A percentile compares a stretch with the other conserved stretches of the same genome.
Conservation (phyloP, 345 rosid genomes). For the Stellera chamaejasme region DNA sequence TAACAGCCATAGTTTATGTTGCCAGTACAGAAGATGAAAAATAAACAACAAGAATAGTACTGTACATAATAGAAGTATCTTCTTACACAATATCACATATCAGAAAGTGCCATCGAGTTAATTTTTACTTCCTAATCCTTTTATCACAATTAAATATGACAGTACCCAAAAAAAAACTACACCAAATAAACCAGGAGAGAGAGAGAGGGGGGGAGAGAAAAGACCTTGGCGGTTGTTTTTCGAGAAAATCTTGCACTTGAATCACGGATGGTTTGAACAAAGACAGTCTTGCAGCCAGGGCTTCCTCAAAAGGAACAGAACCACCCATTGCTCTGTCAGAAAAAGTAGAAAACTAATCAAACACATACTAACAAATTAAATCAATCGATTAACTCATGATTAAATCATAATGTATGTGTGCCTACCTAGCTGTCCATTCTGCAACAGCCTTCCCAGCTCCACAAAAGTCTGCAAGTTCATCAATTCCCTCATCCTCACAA, state of each 20-base stretch:
- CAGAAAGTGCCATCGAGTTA: no score
- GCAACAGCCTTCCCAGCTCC: slow-evolving; percentile 97
- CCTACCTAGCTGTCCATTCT: slow-evolving; percentile 92
- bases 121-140: no score
- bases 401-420: background rate
- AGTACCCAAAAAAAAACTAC: background rate
- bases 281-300: slow-evolving; percentile 83
- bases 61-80: no score
- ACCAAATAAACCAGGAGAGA: background rate
- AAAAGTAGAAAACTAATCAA: background rate
- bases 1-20: no score
- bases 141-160: no score
- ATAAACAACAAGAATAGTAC: background rate
- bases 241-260: slow-evolving; percentile 69
- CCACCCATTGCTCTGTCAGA: slow-evolving; percentile 89
- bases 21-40: no score
- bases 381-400: slow-evolving; percentile 6
- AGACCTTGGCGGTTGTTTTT: slow-evolving; percentile 76
- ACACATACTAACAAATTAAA: background rate
- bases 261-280: slow-evolving; percentile 77
- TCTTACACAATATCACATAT: no score
- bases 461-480: slow-evolving; percentile 96
- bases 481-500: slow-evolving; percentile 91
- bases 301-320: slow-evolving; percentile 91
- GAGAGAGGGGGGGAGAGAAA: slow-evolving; percentile 1